phyloP scores from a whole-genome alignment of 2,329 filamentous ascomycete genomes.

The Cladosporium sp. region DNA sequence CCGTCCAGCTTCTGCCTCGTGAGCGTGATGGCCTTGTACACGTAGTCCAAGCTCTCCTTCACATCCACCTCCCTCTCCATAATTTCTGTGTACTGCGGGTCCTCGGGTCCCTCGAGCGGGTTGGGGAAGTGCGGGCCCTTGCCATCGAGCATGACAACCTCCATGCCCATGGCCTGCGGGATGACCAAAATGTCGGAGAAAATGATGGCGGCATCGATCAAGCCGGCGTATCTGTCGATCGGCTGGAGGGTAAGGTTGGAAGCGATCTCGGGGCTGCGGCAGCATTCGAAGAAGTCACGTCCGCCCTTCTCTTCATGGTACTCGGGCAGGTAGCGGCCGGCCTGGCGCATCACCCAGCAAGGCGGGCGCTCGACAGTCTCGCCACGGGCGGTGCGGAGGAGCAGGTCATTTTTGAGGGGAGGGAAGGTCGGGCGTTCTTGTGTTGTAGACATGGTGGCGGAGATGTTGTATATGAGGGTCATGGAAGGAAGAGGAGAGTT shows the following conservation, averaged over 20 bases:
- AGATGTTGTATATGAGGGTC: constrained; percentile 14
- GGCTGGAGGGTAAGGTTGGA: constrained; percentile 93
- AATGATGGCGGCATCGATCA: constrained; percentile 96
- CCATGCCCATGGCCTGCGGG: constrained; percentile 96
- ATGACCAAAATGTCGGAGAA: constrained; percentile 98
- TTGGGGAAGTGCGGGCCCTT: constrained; percentile 93
- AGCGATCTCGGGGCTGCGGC: constrained; percentile 86
- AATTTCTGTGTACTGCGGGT: constrained; percentile 78
- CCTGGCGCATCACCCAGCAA: constrained; percentile 99
- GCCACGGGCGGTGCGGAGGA: constrained; percentile 86
- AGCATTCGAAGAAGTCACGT: constrained; percentile 97
- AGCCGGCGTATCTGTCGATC: constrained; percentile 83
- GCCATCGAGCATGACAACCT: constrained; percentile 97
- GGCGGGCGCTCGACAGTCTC: constrained; percentile 89
- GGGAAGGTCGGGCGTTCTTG: constrained; percentile 58
- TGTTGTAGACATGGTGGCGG: constrained; percentile 23
- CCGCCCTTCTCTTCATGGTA: constrained; percentile 93
- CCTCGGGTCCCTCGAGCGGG: constrained; percentile 75
- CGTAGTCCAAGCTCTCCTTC: constrained; percentile 80
- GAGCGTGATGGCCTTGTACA: constrained; percentile 91
- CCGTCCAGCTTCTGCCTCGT: constrained; percentile 86
- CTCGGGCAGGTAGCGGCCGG: constrained; percentile 94
- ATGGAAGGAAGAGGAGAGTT: constrained; percentile 5
- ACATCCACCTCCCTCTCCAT: constrained; percentile 81
- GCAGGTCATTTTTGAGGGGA: constrained; percentile 86